Percentiles rank a stretch among this genome's conserved stretches.
These are phyloP conservation scores for Rhynchosporium secalis DNA, from an alignment of 2,329 filamentous ascomycete species.

Conservation along the genomic window DNA sequence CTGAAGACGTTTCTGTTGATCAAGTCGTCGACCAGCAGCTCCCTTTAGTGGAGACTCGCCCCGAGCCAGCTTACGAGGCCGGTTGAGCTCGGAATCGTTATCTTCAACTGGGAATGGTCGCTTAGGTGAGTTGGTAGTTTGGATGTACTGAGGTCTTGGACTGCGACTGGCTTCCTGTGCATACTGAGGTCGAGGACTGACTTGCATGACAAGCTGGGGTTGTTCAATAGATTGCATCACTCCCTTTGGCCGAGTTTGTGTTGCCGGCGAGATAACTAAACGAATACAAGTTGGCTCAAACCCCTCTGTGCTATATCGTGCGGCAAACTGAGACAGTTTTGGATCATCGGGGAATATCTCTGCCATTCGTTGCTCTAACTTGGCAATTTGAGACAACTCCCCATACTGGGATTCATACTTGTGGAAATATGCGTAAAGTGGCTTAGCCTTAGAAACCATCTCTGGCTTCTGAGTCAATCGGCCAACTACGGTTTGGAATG, in stretches of 20 bases:
- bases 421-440: conserved; percentile 89
- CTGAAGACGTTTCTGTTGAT: conserved; percentile 63
- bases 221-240: conserved; percentile 57
- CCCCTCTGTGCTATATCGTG: conserved; percentile 68
- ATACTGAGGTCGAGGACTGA: conserved; percentile 39
- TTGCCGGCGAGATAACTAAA: conserved; percentile 76
- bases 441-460: conserved; percentile 72
- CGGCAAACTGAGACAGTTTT: conserved; percentile 70
- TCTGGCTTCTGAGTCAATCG: conserved; percentile 77
- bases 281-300: conserved; percentile 84
- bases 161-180: conserved; percentile 39
- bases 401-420: conserved; percentile 94
- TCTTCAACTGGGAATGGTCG: conserved; percentile 59
- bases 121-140: conserved; percentile 42
- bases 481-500: conserved; percentile 92
- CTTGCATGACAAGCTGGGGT: conserved; percentile 44
- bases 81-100: conserved; percentile 65
- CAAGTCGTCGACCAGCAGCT: conserved; percentile 79
- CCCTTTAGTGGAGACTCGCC: conserved; percentile 94
- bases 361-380: conserved; percentile 88
- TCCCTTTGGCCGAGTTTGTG: conserved; percentile 70
- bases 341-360: conserved; percentile 92
- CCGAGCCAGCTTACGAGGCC: conserved; percentile 82
- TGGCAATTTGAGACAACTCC: conserved; percentile 85
- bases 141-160: conserved; percentile 38